Percentiles rank a stretch among this genome's conserved stretches.
These are phyloP conservation scores for Trametes cinnabarina DNA, from an alignment of 768 basidiomycete genomes.

Conservation along the genomic window DNA sequence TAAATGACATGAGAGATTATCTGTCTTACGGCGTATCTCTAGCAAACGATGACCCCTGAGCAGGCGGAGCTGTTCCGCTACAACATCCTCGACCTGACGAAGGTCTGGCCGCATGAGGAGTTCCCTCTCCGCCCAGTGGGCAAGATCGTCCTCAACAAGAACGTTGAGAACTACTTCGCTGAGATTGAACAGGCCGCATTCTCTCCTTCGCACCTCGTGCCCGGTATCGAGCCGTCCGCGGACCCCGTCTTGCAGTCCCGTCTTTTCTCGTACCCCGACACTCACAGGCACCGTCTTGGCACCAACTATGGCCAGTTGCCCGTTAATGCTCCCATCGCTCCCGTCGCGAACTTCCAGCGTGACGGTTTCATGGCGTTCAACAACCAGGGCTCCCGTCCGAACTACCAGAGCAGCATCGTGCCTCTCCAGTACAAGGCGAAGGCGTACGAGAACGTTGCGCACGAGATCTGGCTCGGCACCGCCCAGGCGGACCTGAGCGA, in stretches of 20 bases:
- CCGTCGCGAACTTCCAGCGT: constrained; percentile 89
- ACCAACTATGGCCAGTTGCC: constrained; percentile 83
- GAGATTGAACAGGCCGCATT: constrained; percentile 93
- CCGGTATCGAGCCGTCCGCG: constrained; percentile 85
- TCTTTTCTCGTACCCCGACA: constrained; percentile 92
- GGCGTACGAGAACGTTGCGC: constrained; percentile 42
- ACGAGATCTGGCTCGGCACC: constrained; percentile 75
- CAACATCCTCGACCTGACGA: constrained; percentile 89
- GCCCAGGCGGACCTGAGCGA: constrained; percentile 69
- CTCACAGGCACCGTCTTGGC: constrained; percentile 79
- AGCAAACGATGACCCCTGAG: constrained; percentile 92
- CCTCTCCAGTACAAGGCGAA: constrained; percentile 58
- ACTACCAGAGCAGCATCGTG: constrained; percentile 78
- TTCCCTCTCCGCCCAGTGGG: constrained; percentile 89
- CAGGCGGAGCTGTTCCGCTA: constrained; percentile 90
- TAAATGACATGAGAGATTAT: neutral
- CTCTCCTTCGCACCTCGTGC: constrained; percentile 83
- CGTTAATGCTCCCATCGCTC: constrained; percentile 74
- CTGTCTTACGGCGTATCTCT: neutral
- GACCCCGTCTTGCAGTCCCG: constrained; percentile 95
- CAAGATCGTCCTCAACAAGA: constrained; percentile 78
- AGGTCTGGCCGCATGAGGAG: constrained; percentile 85
- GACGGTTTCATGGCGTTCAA: constrained; percentile 68
- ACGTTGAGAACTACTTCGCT: constrained; percentile 85
- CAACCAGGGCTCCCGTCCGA: constrained; percentile 82